Evolutionary conservation across 805 yeast genomes (phyloP), one percentile per base, ranked within the genome.

Genomic region (Cyberlindnera petersonii): DNA sequence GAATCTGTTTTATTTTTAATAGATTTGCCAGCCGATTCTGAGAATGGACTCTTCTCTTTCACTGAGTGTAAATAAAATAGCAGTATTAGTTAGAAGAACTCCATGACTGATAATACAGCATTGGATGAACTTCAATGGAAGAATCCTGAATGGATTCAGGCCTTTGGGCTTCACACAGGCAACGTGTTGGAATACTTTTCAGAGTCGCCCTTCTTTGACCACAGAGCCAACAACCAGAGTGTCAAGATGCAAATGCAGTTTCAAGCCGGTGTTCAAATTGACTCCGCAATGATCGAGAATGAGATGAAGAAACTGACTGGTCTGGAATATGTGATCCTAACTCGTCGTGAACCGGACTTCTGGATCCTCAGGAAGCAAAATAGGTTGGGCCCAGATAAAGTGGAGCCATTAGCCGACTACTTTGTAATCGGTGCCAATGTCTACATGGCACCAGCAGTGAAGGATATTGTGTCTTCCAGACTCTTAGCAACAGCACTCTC

Each of bases 41-140:
- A n/a, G n/a, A n/a, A n/a, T n/a, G n/a, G n/a, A n/a, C n/a, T n/a
- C n/a, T n/a, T n/a, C n/a, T n/a, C n/a, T n/a, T n/a, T n/a, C n/a
- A n/a, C n/a, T n/a, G n/a, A n/a, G n/a, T n/a, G n/a, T n/a, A n/a
- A n/a, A n/a, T n/a, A n/a, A n/a, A n/a, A n/a, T n/a, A n/a, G n/a
- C n/a, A n/a, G n/a, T n/a, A n/a, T n/a, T 22, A 9, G 24, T 22
- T 22, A 11, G 11, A 22, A 9, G 11, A 22, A 11, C 24, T 9
- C 24, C 9, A 50, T 52, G 56, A 24, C 52, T 1, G 51, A 51
- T 1, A 37, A 37, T 5, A 50, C 70, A 35, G 68, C 69, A 22
- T 67, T 89, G 20, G 97, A 89, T 56, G 97, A 91, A 54, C 72
- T 93, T 29, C 98, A 89, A 60, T 93, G 98, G 98, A 77, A 89